Conservation (phyloP, 495 filamentous ascomycete species). For the Hyphodiscus hymeniophilus region DNA sequence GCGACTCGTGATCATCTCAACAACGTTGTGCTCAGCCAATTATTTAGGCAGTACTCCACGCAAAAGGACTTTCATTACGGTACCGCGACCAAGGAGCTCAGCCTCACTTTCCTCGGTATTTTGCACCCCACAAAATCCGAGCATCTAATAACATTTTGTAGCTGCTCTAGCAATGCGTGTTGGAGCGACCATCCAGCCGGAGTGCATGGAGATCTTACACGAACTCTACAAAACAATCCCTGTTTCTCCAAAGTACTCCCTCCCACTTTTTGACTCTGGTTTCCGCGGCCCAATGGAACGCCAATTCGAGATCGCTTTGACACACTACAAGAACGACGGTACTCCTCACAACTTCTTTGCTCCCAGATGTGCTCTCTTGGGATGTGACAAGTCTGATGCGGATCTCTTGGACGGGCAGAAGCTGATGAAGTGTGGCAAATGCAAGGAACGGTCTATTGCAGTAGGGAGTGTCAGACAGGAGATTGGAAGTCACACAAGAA, state of each 20-base stretch:
- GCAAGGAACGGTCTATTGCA: slow-evolving; percentile 3
- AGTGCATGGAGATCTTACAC: slow-evolving; percentile 2
- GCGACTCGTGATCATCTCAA: slow-evolving; percentile 8
- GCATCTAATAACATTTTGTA: neutral
- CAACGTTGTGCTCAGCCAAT: neutral
- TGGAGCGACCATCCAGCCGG: slow-evolving; percentile 2
- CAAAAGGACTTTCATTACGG: neutral
- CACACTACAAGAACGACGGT: slow-evolving; percentile 10
- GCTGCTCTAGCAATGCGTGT: slow-evolving; percentile 10
- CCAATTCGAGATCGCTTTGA: slow-evolving; percentile 5
- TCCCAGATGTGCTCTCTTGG: neutral
- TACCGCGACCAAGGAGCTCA: neutral
- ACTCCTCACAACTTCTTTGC: slow-evolving; percentile 8
- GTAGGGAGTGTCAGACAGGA: slow-evolving; percentile 3
- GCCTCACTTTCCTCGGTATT: neutral
- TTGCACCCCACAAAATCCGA: neutral
- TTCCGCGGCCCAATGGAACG: slow-evolving; percentile 4
- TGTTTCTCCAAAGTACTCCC: slow-evolving; percentile 4
- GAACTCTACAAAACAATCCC: slow-evolving; percentile 1
- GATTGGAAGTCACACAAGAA: slow-evolving; percentile 11
- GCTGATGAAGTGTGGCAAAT: slow-evolving; percentile 8
- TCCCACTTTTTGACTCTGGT: neutral
- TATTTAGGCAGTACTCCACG: neutral
- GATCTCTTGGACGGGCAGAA: slow-evolving; percentile 1
- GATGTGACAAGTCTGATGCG: neutral